These are phyloP conservation scores for Hymenoscyphus occultus DNA, from an alignment of 2,329 filamentous ascomycete species.

Conservation along the genomic window DNA sequence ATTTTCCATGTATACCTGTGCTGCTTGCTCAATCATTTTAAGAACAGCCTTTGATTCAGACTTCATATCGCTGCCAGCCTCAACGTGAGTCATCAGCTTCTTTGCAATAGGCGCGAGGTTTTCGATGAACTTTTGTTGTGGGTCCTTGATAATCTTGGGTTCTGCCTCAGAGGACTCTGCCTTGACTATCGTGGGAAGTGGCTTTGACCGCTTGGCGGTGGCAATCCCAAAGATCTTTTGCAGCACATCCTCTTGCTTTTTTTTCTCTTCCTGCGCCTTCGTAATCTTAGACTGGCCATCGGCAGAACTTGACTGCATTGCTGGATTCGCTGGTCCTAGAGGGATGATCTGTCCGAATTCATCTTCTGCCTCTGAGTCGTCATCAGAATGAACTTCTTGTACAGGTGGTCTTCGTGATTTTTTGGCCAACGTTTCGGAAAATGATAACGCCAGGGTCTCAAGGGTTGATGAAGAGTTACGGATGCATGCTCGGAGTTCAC, in stretches of 20 bases:
- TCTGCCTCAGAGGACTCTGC: neutral
- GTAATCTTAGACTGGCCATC: slow-evolving; percentile 46
- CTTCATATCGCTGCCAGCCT: slow-evolving; percentile 36
- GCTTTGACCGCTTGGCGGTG: slow-evolving; percentile 31
- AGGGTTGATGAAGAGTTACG: slow-evolving; percentile 53
- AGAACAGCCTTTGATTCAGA: slow-evolving; percentile 47
- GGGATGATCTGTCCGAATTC: slow-evolving; percentile 47
- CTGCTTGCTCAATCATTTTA: slow-evolving; percentile 49
- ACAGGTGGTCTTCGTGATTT: slow-evolving; percentile 45
- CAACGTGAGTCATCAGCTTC: slow-evolving; percentile 43
- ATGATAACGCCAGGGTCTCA: slow-evolving; percentile 54
- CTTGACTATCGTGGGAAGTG: slow-evolving; percentile 13
- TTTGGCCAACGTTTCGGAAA: slow-evolving; percentile 52
- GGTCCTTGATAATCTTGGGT: slow-evolving; percentile 25
- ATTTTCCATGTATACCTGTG: slow-evolving; percentile 46
- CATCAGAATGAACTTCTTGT: slow-evolving; percentile 39
- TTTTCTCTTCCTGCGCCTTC: slow-evolving; percentile 52
- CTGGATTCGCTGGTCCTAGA: slow-evolving; percentile 33
- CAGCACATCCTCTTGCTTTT: slow-evolving; percentile 52
- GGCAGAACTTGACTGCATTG: slow-evolving; percentile 32
- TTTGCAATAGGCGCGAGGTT: slow-evolving; percentile 40
- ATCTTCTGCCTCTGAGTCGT: slow-evolving; percentile 54
- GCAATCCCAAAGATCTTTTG: slow-evolving; percentile 53
- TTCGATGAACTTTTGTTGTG: slow-evolving; percentile 39
- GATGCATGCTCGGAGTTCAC: slow-evolving; percentile 55